Evolutionary conservation across 2,329 filamentous ascomycete species (phyloP), one percentile per base, ranked within the genome.

Genomic region (Dryadomyces quercivorus): DNA sequence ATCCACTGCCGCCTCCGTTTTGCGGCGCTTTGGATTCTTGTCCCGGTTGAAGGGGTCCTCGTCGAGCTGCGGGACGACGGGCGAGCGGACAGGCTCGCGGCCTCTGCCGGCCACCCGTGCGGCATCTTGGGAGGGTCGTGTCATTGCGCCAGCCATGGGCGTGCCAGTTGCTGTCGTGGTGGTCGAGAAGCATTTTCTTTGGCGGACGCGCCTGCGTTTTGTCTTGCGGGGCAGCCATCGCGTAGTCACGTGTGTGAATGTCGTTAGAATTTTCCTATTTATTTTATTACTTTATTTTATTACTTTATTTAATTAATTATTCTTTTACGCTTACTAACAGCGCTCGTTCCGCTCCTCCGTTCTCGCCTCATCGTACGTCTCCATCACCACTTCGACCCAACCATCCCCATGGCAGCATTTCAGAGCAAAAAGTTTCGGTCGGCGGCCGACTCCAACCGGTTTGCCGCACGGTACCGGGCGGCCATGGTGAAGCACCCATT

Each of bases 401-500:
- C 36, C 36, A 12, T 3, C 36, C 5, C 36, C 44, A 46, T 46
- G 18, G 44, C 44, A 22, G 44, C 42, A 9, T 92, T 92, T 64
- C 77, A 75, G 59, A 78, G 73, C 59, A 88, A 88, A 62, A 85
- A 82, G 58, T 95, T 85, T 69, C 84, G 82, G 59, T 72, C 81
- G 44, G 70, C 84, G 38, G 76, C 81, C 57, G 79, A 88, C 58
- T 71, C 80, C 59, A 82, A 82, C 69, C 81, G 78, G 12, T 71
- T 95, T 61, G 88, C 86, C 51, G 79, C 84, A 56, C 76, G 76
- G 58, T 98, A 98, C 73, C 87, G 93, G 56, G 73, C 78, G 36
- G 69, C 80, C 57, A 81, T 98, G 61, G 76, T 81, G 56, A 84
- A 78, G 64, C 89, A 87, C 63, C 94, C 93, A 1, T 98, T 98